phyloP scores from a whole-genome alignment of 1,284 basidiomycete genomes.

The Trichosporon sp. region DNA sequence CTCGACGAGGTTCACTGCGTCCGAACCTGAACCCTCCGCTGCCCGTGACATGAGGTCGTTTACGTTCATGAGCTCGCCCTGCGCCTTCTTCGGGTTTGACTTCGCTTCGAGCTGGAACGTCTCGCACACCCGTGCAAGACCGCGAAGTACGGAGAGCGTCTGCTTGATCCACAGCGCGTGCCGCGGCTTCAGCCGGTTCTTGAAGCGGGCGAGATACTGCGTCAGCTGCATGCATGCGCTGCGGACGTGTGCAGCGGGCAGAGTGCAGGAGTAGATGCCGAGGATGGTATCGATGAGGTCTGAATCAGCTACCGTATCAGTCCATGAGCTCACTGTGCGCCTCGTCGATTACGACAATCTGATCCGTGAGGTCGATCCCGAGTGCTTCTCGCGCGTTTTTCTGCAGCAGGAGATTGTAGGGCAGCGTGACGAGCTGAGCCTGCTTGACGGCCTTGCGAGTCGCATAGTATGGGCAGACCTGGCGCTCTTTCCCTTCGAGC shows the following conservation, averaged over 20 bases:
- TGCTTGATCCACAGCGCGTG: conserved; percentile 78
- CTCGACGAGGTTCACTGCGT: conserved; percentile 71
- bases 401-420: conserved; percentile 88
- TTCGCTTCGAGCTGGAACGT: conserved; percentile 51
- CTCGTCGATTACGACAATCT: conserved; percentile 89
- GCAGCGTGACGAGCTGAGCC: conserved; percentile 84
- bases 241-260: conserved; percentile 59
- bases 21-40: conserved; percentile 51
- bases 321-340: conserved; percentile 70
- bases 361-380: conserved; percentile 72
- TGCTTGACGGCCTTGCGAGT: conserved; percentile 79
- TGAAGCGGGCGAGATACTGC: conserved; percentile 73
- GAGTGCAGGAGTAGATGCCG: conserved; percentile 69
- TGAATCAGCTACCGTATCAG: conserved; percentile 34
- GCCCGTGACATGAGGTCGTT: conserved; percentile 57
- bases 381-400: conserved; percentile 78
- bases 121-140: conserved; percentile 57
- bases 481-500: conserved; percentile 58
- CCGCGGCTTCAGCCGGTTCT: conserved; percentile 62
- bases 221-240: conserved; percentile 71
- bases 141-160: conserved; percentile 64
- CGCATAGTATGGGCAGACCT: conserved; percentile 90
- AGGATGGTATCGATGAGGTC: conserved; percentile 83
- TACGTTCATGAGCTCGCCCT: conserved; percentile 42
- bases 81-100: conserved; percentile 27